These are phyloP conservation scores for Pelagomonas calceolata DNA, from an alignment of 108 stramenopile species.

Conservation along the genomic window DNA sequence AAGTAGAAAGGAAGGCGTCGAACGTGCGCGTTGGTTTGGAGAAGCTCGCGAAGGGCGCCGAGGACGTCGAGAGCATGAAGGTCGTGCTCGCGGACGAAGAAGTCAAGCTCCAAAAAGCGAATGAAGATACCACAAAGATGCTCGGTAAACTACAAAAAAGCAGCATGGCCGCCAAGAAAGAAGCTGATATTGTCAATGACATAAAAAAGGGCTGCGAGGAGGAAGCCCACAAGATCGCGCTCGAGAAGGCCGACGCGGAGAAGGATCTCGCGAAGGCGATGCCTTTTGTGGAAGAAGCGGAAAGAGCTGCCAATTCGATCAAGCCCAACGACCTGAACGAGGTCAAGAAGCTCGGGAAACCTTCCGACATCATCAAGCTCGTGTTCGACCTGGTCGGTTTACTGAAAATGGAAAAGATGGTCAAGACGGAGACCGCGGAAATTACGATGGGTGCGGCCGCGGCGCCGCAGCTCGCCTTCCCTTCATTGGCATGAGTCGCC, in stretches of 20 bases:
- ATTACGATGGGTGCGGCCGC: constrained; percentile 37
- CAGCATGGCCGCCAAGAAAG: constrained; percentile 45
- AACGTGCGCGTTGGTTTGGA: constrained; percentile 40
- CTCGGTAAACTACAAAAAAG: constrained; percentile 35
- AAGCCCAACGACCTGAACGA: constrained; percentile 47
- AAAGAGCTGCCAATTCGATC: constrained; percentile 33
- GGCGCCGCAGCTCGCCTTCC: no score
- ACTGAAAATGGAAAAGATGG: constrained; percentile 33
- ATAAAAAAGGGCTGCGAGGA: constrained; percentile 46
- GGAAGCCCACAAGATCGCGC: constrained; percentile 36
- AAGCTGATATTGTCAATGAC: constrained; percentile 38
- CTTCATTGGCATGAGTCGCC: no score
- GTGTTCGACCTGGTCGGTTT: constrained; percentile 49
- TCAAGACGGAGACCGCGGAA: constrained; percentile 10
- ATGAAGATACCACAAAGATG: constrained; percentile 38
- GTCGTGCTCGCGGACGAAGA: constrained; percentile 41
- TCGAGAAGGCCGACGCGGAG: constrained; percentile 40
- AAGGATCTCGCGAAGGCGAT: constrained; percentile 48
- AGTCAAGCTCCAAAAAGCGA: constrained; percentile 39
- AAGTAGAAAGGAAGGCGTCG: constrained; percentile 32
- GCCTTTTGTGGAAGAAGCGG: constrained; percentile 54
- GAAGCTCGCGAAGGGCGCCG: constrained; percentile 40
- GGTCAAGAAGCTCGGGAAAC: constrained; percentile 47
- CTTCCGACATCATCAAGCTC: constrained; percentile 49
- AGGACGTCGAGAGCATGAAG: constrained; percentile 57